A percentile compares a stretch with the other conserved stretches of the same genome.
These are phyloP conservation scores for Furcasterigmium furcatum DNA, from an alignment of 2,329 filamentous ascomycete genomes.

Conservation along the genomic window DNA sequence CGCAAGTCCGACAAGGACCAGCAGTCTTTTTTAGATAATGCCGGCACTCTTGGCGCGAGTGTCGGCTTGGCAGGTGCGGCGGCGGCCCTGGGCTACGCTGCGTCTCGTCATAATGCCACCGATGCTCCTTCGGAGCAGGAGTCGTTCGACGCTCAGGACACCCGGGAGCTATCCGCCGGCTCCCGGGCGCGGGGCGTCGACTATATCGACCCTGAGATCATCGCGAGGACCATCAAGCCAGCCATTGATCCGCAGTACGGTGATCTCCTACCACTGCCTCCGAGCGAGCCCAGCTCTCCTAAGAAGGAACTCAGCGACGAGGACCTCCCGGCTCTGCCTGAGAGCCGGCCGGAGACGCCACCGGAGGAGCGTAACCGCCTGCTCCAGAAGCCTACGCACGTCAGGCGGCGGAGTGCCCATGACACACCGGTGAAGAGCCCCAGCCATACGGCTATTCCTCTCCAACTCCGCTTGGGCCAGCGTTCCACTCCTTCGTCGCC, in stretches of 20 bases:
- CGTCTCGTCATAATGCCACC: conserved; percentile 41
- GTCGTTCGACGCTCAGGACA: conserved; percentile 1
- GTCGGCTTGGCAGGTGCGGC: conserved; percentile 57
- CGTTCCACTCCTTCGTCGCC: conserved; percentile 42
- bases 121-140: conserved; percentile 34
- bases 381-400: conserved; percentile 36
- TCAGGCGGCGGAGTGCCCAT: conserved; percentile 45
- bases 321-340: conserved; percentile 53
- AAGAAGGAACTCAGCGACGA: conserved; percentile 21
- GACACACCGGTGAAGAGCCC: conserved; percentile 46
- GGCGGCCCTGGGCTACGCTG: conserved; percentile 34
- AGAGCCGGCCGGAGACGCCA: conserved; percentile 57
- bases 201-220: conserved; percentile 54
- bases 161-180: conserved; percentile 4
- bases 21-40: conserved; percentile 69
- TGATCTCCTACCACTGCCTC: conserved; percentile 61
- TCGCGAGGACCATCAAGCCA: conserved; percentile 55
- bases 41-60: conserved; percentile 68
- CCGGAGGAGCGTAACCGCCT: conserved; percentile 41
- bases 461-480: conserved; percentile 50
- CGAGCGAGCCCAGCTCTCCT: conserved; percentile 53
- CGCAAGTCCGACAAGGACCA: conserved; percentile 21
- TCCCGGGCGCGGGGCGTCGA: conserved; percentile 23
- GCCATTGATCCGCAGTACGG: conserved; percentile 65
- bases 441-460: conserved; percentile 55